phyloP scores from a whole-genome alignment of 2,329 filamentous ascomycete species.

The Mycosphaerella sp. region DNA sequence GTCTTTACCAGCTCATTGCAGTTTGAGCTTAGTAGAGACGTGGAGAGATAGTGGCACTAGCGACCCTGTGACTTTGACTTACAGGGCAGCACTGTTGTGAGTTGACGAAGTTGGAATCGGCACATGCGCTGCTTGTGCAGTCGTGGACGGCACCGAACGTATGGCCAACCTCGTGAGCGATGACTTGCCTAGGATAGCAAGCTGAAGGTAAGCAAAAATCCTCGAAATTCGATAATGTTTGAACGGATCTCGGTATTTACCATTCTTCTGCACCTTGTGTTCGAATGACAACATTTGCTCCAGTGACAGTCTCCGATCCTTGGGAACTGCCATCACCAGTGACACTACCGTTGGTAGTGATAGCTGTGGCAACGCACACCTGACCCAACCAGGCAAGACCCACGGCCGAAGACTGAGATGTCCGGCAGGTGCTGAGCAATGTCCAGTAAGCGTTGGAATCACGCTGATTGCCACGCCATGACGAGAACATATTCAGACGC shows the following conservation, averaged over 20 bases:
- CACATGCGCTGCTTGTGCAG: conserved; percentile 65
- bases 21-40: too few species aligned
- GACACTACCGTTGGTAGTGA: conserved; percentile 39
- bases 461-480: conserved; percentile 70
- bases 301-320: conserved; percentile 66
- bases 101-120: conserved; percentile 52
- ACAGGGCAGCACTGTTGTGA: conserved; percentile 71
- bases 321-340: conserved; percentile 34
- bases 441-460: conserved; percentile 94
- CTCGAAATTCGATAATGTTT: too few species aligned
- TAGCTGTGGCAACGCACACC: conserved; percentile 59
- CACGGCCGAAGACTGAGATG: conserved; percentile 56
- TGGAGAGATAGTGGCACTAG: too few species aligned
- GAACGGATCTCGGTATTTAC: too few species aligned
- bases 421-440: conserved; percentile 69
- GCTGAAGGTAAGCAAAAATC: too few species aligned
- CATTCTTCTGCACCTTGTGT: conserved; percentile 67
- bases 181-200: conserved; percentile 58
- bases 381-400: conserved; percentile 91
- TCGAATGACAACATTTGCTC: conserved; percentile 81
- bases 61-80: too few species aligned
- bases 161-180: conserved; percentile 90
- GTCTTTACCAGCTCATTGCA: too few species aligned
- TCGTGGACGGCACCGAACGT: conserved; percentile 96
- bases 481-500: conserved; percentile 80